These are phyloP conservation scores for Citrus trifoliata DNA, from an alignment of 345 rosid species.

Conservation along the genomic window DNA sequence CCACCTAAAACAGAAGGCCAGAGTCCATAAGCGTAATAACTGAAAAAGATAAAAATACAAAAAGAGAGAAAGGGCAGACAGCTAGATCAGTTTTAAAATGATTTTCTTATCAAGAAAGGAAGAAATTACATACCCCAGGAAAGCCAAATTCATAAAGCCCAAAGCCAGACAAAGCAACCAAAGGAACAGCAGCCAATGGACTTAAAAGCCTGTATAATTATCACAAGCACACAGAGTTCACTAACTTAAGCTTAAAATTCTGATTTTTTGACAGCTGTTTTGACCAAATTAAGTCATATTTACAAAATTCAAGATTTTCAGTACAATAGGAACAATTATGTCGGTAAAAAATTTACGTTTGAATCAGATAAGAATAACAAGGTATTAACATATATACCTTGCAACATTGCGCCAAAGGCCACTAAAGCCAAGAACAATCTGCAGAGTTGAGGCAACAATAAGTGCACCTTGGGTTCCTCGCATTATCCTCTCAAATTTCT, in stretches of 20 bases:
- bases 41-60: background rate
- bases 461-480: conserved; percentile 88
- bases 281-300: background rate
- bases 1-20: conserved; percentile 49
- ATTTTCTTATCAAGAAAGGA: background rate
- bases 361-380: background rate
- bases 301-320: background rate
- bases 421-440: conserved; percentile 88
- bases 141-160: conserved; percentile 94
- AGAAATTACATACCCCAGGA: conserved; percentile 62
- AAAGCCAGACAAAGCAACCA: conserved; percentile 87
- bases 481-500: conserved; percentile 92
- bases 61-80: background rate
- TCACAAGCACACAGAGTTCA: background rate
- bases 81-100: background rate
- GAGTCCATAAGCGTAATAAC: conserved; percentile 5
- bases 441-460: conserved; percentile 92
- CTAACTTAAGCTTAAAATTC: background rate
- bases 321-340: background rate
- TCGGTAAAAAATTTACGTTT: too few species aligned
- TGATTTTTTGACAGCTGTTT: background rate
- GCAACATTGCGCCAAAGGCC: conserved; percentile 98
- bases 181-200: conserved; percentile 88
- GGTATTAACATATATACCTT: conserved; percentile 44
- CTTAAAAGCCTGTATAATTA: conserved; percentile 60